Evolutionary conservation across 306 rosid genomes (phyloP).

Genomic region (Quercus dentata): DNA sequence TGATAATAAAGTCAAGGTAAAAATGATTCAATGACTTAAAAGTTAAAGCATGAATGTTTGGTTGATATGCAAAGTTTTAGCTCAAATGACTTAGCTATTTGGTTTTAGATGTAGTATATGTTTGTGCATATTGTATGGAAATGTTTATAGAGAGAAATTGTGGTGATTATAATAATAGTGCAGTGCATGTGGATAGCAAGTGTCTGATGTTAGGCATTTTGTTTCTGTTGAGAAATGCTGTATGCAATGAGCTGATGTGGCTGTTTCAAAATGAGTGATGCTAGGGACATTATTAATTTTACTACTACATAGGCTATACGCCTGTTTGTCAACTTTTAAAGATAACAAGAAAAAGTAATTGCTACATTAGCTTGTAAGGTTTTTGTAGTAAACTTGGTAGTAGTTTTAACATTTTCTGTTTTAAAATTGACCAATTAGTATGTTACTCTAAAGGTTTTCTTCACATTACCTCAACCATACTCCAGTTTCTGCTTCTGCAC

Average conservation of each 20-base stretch:
- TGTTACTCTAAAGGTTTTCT: background rate
- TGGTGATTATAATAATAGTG: background rate
- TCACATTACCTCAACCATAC: background rate
- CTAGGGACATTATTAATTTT: too few relatives aligned
- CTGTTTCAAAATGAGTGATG: too few relatives aligned
- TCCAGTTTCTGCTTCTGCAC: background rate
- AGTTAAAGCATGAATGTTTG: background rate
- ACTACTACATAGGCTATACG: too few relatives aligned
- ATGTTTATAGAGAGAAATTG: background rate
- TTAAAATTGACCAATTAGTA: background rate
- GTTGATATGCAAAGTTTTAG: background rate
- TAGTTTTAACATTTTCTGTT: too few relatives aligned
- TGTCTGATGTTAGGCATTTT: background rate
- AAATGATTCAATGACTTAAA: background rate
- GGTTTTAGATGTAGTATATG: background rate
- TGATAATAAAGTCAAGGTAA: slow-evolving; percentile 98
- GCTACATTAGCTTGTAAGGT: too few relatives aligned
- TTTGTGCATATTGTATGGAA: background rate
- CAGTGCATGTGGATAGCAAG: background rate
- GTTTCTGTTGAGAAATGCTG: background rate
- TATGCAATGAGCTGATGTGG: background rate
- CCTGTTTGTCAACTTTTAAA: too few relatives aligned
- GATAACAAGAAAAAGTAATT: too few relatives aligned
- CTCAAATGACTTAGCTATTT: background rate
- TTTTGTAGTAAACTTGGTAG: too few relatives aligned